phyloP scores from a whole-genome alignment of 2,329 filamentous ascomycete species.

The Colletotrichum abscissum region DNA sequence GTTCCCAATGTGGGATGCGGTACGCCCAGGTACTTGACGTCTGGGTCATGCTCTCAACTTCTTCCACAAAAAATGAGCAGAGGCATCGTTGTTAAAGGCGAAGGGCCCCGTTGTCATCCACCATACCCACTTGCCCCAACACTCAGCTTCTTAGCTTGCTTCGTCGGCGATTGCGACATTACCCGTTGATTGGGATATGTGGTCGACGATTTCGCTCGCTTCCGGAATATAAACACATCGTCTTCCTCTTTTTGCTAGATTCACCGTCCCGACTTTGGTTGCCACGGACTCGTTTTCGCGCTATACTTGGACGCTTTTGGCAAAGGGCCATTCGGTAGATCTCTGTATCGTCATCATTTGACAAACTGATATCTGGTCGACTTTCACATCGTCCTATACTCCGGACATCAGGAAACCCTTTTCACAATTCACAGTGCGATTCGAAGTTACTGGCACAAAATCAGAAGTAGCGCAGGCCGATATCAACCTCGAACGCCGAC shows the following conservation, averaged over 20 bases:
- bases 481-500: slow-evolving; percentile 28
- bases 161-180: slow-evolving; percentile 33
- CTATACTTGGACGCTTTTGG: not conserved
- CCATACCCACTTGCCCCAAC: slow-evolving; percentile 33
- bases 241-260: not conserved
- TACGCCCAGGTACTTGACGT: slow-evolving; percentile 29
- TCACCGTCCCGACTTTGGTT: not conserved
- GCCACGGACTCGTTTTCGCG: slow-evolving; percentile 12
- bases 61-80: slow-evolving; percentile 12
- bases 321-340: not conserved
- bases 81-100: slow-evolving; percentile 30
- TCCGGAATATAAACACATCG: slow-evolving; percentile 10
- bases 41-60: slow-evolving; percentile 30
- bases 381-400: not conserved
- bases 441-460: not conserved
- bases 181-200: not conserved
- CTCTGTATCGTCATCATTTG: not conserved
- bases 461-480: not conserved
- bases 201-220: slow-evolving; percentile 8
- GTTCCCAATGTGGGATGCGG: slow-evolving; percentile 31
- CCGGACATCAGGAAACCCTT: not conserved
- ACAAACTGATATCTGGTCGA: not conserved
- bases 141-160: slow-evolving; percentile 24
- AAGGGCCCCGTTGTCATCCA: slow-evolving; percentile 26
- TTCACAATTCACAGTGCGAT: not conserved